Percentiles rank a stretch among this genome's conserved stretches.
These are phyloP conservation scores for Colletotrichum tamarilloi DNA, from an alignment of 2,329 filamentous ascomycete genomes.

Conservation along the genomic window DNA sequence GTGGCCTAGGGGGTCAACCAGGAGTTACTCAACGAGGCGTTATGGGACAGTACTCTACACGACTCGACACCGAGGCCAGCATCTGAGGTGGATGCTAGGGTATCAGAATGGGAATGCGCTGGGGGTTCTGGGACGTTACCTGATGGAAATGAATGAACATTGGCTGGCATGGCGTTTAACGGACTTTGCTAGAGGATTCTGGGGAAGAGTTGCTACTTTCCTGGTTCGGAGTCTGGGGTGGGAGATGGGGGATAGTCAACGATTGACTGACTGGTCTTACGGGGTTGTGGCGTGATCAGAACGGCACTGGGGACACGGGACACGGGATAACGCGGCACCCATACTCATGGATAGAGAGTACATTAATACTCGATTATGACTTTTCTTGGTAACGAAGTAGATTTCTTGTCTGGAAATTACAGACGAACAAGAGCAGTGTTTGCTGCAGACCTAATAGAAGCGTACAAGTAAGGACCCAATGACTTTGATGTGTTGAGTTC, in stretches of 20 bases:
- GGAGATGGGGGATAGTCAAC: background rate
- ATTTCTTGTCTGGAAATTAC: background rate
- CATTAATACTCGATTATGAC: constrained; percentile 30
- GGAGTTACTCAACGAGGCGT: background rate
- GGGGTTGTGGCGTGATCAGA: constrained; percentile 13
- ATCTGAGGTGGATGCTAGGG: background rate
- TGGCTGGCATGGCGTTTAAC: constrained; percentile 17
- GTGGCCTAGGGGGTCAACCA: constrained; percentile 12
- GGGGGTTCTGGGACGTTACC: background rate
- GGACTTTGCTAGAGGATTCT: constrained; percentile 9
- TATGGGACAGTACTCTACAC: background rate
- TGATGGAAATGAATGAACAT: background rate
- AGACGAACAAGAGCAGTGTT: background rate
- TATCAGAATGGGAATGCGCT: constrained; percentile 11
- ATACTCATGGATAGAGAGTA: constrained; percentile 26
- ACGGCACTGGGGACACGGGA: constrained; percentile 1
- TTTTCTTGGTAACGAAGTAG: too few relatives aligned
- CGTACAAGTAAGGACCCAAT: background rate
- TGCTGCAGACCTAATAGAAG: background rate
- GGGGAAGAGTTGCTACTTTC: background rate
- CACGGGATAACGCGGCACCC: background rate
- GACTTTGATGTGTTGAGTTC: background rate
- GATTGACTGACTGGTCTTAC: background rate
- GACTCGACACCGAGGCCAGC: background rate
- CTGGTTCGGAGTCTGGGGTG: constrained; percentile 12